Conservation (phyloP, 805 yeast species). For the Saccharomycopsis olivae region DNA sequence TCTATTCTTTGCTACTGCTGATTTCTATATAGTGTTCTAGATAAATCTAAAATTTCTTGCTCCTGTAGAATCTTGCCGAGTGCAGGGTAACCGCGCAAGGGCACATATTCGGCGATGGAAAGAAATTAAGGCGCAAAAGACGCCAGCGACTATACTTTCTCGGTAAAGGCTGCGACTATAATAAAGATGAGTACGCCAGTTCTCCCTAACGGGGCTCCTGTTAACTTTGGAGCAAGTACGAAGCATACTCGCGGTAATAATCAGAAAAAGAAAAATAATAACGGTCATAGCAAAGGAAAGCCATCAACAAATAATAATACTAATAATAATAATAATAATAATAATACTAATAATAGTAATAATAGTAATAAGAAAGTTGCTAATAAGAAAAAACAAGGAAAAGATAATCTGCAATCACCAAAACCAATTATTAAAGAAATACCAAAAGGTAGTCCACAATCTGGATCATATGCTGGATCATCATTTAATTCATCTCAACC, state of each 20-base stretch:
- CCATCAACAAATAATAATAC: not conserved
- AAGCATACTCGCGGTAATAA: not conserved
- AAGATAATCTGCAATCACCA: not conserved
- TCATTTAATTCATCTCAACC: conserved; percentile 17
- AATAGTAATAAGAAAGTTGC: not conserved
- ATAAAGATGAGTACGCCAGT: conserved; percentile 12
- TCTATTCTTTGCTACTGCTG: too few species aligned
- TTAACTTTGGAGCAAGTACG: conserved; percentile 12
- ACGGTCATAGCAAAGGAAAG: not conserved
- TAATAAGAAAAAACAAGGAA: not conserved
- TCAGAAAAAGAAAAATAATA: not conserved
- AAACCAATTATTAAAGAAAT: not conserved
- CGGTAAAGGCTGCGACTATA: too few species aligned
- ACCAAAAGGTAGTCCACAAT: not conserved
- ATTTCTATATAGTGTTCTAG: too few species aligned
- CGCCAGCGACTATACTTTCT: too few species aligned
- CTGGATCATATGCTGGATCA: conserved; percentile 16
- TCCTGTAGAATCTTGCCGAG: too few species aligned
- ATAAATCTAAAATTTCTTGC: too few species aligned
- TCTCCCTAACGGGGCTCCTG: conserved; percentile 18
- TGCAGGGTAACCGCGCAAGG: too few species aligned
- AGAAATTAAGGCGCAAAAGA: too few species aligned
- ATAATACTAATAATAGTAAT: not conserved
- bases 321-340: not conserved
- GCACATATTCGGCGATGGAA: too few species aligned